Conservation (phyloP, 1,284 basidiomycete species). For the Filobasidium uniguttulatum region DNA sequence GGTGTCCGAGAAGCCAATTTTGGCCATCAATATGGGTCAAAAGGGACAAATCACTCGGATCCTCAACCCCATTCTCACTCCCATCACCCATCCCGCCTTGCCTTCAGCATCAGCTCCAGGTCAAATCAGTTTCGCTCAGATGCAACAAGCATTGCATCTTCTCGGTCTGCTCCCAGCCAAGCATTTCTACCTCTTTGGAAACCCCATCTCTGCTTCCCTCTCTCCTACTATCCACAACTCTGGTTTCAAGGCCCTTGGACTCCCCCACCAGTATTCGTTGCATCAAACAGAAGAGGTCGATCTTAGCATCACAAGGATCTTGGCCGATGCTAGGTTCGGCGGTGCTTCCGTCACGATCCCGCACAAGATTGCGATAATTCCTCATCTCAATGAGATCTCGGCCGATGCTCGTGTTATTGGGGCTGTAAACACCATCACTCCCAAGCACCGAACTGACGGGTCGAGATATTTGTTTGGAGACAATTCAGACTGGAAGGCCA, state of each 20-base stretch:
- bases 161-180: conserved; percentile 60
- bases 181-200: conserved; percentile 75
- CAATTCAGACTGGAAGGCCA: conserved; percentile 88
- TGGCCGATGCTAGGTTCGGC: conserved; percentile 64
- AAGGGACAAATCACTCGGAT: conserved; percentile 82
- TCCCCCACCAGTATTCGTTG: conserved; percentile 68
- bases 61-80: conserved; percentile 71
- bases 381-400: conserved; percentile 60
- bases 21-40: conserved; percentile 88
- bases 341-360: conserved; percentile 95
- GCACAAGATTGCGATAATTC: conserved; percentile 75
- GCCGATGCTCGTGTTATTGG: conserved; percentile 69
- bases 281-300: conserved; percentile 59
- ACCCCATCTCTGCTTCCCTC: conserved; percentile 75
- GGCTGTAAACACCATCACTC: conserved; percentile 82
- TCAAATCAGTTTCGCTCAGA: conserved; percentile 74
- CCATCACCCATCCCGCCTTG: conserved; percentile 74
- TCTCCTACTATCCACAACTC: conserved; percentile 90
- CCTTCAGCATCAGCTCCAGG: conserved; percentile 80
- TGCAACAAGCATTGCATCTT: conserved; percentile 66
- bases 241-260: conserved; percentile 62
- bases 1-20: conserved; percentile 51
- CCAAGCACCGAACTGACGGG: conserved; percentile 40
- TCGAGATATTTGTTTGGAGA: conserved; percentile 57
- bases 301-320: conserved; percentile 49